phyloP scores from a whole-genome alignment of 1,284 basidiomycete genomes.

The Irpex sp. region DNA sequence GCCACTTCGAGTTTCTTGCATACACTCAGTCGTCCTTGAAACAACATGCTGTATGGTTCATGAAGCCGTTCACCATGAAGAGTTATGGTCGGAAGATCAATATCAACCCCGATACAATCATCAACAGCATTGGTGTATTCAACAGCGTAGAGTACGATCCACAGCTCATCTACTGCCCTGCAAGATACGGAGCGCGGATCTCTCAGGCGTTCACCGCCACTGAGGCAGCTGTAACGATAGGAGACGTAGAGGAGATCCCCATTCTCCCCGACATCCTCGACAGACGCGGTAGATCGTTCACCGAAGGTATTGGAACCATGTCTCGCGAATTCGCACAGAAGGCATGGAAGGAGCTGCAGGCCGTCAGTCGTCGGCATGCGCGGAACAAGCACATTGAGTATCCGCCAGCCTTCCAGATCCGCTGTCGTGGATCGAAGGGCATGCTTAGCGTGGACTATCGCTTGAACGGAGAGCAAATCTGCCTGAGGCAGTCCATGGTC shows the following conservation, averaged over 20 bases:
- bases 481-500: slow-evolving; percentile 61
- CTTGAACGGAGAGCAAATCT: slow-evolving; percentile 51
- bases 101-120: slow-evolving; percentile 52
- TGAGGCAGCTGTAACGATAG: slow-evolving; percentile 58
- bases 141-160: slow-evolving; percentile 18
- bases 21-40: slow-evolving; percentile 68
- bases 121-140: slow-evolving; percentile 60
- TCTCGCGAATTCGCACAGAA: slow-evolving; percentile 48
- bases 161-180: slow-evolving; percentile 53
- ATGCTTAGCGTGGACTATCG: slow-evolving; percentile 58
- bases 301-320: slow-evolving; percentile 76
- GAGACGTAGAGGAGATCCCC: slow-evolving; percentile 52
- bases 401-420: slow-evolving; percentile 47
- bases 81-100: slow-evolving; percentile 23
- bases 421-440: slow-evolving; percentile 73
- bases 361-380: slow-evolving; percentile 6
- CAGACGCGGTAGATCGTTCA: slow-evolving; percentile 34
- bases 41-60: slow-evolving; percentile 71
- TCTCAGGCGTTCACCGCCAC: slow-evolving; percentile 81
- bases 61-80: slow-evolving; percentile 45
- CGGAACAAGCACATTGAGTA: neutral
- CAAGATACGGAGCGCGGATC: slow-evolving; percentile 73
- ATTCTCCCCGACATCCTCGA: slow-evolving; percentile 35
- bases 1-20: slow-evolving; percentile 68
- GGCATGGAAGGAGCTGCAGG: slow-evolving; percentile 52